A percentile compares a stretch with the other conserved stretches of the same genome.
phyloP scores from a whole-genome alignment of 2,329 filamentous ascomycete species.

The Tolypocladium sp. region DNA sequence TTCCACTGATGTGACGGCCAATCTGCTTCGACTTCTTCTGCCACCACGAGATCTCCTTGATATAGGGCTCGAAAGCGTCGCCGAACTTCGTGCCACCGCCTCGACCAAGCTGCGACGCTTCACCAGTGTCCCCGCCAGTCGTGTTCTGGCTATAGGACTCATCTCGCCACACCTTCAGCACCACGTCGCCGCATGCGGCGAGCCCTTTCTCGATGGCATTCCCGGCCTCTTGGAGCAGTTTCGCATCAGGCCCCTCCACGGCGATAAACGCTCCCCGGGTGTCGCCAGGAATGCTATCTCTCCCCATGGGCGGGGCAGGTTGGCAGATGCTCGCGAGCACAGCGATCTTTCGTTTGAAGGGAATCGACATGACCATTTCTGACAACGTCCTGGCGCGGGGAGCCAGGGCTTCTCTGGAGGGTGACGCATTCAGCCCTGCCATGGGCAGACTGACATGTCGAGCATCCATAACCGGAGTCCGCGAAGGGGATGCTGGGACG shows the following conservation, averaged over 20 bases:
- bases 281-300: conserved; percentile 21
- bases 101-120: conserved; percentile 4
- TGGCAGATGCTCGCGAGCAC: conserved; percentile 69
- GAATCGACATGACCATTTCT: conserved; percentile 61
- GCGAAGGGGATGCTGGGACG: conserved; percentile 19
- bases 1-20: conserved; percentile 34
- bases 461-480: conserved; percentile 13
- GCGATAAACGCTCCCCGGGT: conserved; percentile 73
- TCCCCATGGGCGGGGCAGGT: conserved; percentile 39
- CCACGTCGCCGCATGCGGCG: conserved; percentile 26
- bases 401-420: neutral
- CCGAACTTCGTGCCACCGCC: conserved; percentile 11
- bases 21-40: conserved; percentile 68
- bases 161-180: conserved; percentile 35
- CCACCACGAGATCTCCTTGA: conserved; percentile 58
- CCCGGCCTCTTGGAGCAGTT: conserved; percentile 47
- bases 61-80: conserved; percentile 47
- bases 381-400: conserved; percentile 22
- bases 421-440: conserved; percentile 12
- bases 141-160: conserved; percentile 13
- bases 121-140: conserved; percentile 7
- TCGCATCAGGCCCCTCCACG: conserved; percentile 62
- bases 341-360: conserved; percentile 66
- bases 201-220: conserved; percentile 58
- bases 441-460: conserved; percentile 16